Evolutionary conservation across 805 yeast genomes (phyloP).

Genomic region (Saccharomycopsis fibuligera): DNA sequence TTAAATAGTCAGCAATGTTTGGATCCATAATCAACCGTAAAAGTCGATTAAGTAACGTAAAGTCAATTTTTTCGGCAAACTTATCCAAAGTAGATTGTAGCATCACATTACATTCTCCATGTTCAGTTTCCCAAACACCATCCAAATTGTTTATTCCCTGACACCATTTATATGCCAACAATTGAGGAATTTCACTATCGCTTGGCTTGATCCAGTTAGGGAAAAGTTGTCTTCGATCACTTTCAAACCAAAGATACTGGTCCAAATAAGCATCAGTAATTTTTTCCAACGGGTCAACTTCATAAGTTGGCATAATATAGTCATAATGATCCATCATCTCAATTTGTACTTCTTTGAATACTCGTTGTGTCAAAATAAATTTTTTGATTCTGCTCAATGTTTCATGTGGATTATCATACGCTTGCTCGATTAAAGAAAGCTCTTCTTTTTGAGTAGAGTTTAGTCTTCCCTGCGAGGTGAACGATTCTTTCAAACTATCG

Average conservation of each 20-base stretch:
- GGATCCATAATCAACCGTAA: conserved; percentile 79
- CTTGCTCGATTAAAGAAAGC: conserved; percentile 87
- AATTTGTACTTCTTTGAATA: conserved; percentile 80
- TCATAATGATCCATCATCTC: conserved; percentile 91
- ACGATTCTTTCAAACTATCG: conserved; percentile 79
- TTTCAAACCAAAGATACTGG: conserved; percentile 95
- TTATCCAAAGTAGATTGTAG: conserved; percentile 68
- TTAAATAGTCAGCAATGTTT: conserved; percentile 88
- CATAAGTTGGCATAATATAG: conserved; percentile 77
- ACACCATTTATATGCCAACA: conserved; percentile 88
- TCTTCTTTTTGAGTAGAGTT: conserved; percentile 90
- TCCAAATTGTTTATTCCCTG: conserved; percentile 79
- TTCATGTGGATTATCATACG: conserved; percentile 95
- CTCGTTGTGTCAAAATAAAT: conserved; percentile 77
- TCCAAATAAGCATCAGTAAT: conserved; percentile 94
- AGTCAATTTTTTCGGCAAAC: conserved; percentile 79
- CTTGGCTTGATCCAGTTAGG: conserved; percentile 97
- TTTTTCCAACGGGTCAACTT: conserved; percentile 87
- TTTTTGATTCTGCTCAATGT: conserved; percentile 79
- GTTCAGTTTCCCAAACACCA: conserved; percentile 69
- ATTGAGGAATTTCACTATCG: conserved; percentile 89
- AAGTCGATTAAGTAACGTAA: conserved; percentile 77
- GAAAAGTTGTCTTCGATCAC: conserved; percentile 76
- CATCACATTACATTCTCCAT: conserved; percentile 78
- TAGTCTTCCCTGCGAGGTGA: conserved; percentile 65